Evolutionary conservation across 495 filamentous ascomycete genomes (phyloP).

Genomic region (Opeltia flavorubescens): DNA sequence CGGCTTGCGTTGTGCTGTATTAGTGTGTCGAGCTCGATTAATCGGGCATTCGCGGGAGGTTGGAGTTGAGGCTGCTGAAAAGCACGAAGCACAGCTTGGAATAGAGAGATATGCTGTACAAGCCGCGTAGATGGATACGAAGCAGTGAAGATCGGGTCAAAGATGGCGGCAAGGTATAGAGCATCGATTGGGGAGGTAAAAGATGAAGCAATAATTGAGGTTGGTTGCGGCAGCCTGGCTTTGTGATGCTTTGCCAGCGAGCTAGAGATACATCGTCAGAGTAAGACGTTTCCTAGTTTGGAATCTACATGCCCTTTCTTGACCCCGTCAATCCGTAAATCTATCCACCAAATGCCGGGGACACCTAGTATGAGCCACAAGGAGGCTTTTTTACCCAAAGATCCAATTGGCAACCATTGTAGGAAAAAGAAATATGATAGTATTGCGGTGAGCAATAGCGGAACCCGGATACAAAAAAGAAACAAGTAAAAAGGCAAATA

Average conservation of each 20-base stretch:
- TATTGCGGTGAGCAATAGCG: constrained; percentile 55
- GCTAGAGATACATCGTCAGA: constrained; percentile 17
- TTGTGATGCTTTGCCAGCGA: constrained; percentile 47
- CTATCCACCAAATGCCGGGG: constrained; percentile 93
- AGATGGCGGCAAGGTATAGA: constrained; percentile 90
- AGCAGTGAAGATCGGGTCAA: constrained; percentile 84
- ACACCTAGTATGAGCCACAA: constrained; percentile 77
- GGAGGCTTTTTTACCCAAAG: constrained; percentile 60
- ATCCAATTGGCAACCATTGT: constrained; percentile 77
- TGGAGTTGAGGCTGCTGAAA: constrained; percentile 43
- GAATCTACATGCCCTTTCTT: constrained; percentile 52
- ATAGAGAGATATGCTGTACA: constrained; percentile 62
- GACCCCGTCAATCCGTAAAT: constrained; percentile 90
- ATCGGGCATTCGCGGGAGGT: constrained; percentile 30
- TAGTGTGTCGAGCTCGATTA: constrained; percentile 49
- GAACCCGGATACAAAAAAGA: constrained; percentile 69
- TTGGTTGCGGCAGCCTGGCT: constrained; percentile 56
- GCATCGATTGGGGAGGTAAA: constrained; percentile 88
- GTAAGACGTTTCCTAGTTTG: not conserved
- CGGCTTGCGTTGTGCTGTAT: constrained; percentile 53
- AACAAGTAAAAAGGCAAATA: constrained; percentile 49
- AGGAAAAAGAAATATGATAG: constrained; percentile 64
- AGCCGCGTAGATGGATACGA: constrained; percentile 59
- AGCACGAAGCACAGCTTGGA: constrained; percentile 58
- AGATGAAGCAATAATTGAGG: constrained; percentile 72